Evolutionary conservation across 2,329 filamentous ascomycete genomes (phyloP).

Genomic region (Fusarium sp.): DNA sequence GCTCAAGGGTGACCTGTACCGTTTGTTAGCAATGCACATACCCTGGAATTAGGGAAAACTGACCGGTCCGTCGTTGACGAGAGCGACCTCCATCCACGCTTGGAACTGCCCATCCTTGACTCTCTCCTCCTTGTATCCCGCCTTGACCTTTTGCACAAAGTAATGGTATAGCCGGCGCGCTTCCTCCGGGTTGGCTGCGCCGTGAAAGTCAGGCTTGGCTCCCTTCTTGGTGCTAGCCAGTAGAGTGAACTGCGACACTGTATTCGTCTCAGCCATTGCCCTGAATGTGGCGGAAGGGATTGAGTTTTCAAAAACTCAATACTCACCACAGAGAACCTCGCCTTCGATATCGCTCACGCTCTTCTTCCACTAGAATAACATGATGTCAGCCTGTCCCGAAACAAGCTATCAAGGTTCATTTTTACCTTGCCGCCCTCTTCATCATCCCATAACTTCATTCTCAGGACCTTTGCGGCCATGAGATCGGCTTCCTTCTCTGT

Average conservation of each 20-base stretch:
- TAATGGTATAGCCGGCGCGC: conserved; percentile 85
- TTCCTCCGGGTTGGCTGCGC: conserved; percentile 80
- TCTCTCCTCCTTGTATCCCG: conserved; percentile 75
- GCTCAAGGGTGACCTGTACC: conserved; percentile 43
- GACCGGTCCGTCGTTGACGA: conserved; percentile 87
- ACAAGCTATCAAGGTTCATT: background rate
- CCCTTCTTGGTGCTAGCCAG: conserved; percentile 95
- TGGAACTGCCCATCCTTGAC: conserved; percentile 98
- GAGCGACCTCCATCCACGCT: conserved; percentile 97
- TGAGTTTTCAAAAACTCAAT: background rate
- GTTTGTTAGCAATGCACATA: background rate
- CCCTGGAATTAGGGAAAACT: conserved; percentile 30
- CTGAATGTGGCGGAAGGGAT: background rate
- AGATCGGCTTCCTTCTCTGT: conserved; percentile 87
- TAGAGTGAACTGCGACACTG: conserved; percentile 97
- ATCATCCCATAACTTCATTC: conserved; percentile 92
- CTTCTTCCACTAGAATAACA: conserved; percentile 80
- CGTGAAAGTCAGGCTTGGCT: conserved; percentile 94
- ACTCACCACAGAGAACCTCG: conserved; percentile 89
- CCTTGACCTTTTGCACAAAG: conserved; percentile 81
- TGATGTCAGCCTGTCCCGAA: conserved; percentile 5
- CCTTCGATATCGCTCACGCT: conserved; percentile 89
- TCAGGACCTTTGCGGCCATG: conserved; percentile 86
- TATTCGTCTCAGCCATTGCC: conserved; percentile 3
- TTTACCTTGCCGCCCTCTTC: conserved; percentile 73